These are phyloP conservation scores for Arachis hypogaea DNA, from an alignment of 306 rosid genomes.

Conservation along the genomic window DNA sequence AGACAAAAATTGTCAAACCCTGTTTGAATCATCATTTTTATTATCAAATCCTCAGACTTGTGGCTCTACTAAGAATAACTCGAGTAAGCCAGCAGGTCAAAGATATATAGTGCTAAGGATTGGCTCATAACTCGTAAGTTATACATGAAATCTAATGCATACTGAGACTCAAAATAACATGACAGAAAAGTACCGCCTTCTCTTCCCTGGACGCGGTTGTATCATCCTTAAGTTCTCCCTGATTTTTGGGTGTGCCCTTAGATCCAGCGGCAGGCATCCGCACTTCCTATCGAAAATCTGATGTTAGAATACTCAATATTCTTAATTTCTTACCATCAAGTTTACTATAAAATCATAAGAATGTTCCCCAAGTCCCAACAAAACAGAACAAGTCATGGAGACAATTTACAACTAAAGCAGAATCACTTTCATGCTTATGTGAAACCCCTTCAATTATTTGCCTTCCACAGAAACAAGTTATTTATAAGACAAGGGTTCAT, in stretches of 20 bases:
- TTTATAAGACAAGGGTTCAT: neutral
- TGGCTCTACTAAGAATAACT: neutral
- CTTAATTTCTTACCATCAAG: neutral
- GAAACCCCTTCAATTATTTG: neutral
- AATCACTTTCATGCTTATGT: neutral
- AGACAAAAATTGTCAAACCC: neutral
- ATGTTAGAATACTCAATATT: constrained; percentile 31
- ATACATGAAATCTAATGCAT: neutral
- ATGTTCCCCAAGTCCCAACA: neutral
- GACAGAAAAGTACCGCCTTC: constrained; percentile 57
- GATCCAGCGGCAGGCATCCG: constrained; percentile 94
- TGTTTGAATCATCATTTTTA: neutral
- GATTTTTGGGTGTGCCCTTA: constrained; percentile 77
- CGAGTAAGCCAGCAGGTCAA: constrained; percentile 6
- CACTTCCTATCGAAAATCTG: constrained; percentile 67
- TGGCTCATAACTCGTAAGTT: neutral
- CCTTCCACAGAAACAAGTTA: neutral
- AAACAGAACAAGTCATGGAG: neutral
- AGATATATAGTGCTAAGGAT: neutral
- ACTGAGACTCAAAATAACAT: neutral
- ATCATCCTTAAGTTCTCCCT: constrained; percentile 84
- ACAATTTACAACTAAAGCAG: constrained; percentile 3
- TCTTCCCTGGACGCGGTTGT: constrained; percentile 77
- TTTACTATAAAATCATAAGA: constrained; percentile 1
- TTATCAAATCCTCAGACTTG: neutral